Conservation (phyloP, 108 stramenopile genomes). For the Stephanodiscus triporus region DNA sequence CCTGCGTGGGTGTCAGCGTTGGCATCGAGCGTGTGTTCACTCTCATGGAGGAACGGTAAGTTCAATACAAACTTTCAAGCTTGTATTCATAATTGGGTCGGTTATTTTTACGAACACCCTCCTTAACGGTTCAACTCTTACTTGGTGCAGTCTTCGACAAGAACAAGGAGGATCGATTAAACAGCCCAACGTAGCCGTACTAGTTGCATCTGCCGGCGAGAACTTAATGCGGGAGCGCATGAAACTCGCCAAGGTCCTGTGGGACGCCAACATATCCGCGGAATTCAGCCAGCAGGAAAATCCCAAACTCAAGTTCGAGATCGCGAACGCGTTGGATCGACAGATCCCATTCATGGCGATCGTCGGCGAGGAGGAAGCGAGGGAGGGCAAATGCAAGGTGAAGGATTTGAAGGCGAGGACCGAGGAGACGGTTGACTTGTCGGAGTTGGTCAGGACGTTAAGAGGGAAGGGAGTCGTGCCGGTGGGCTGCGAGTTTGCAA, state of each 20-base stretch:
- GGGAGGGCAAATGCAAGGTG: slow-evolving; percentile 80
- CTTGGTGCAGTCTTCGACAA: slow-evolving; percentile 42
- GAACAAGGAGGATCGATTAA: slow-evolving; percentile 63
- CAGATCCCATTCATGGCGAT: slow-evolving; percentile 90
- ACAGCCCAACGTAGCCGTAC: slow-evolving; percentile 70
- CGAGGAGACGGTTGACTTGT: slow-evolving; percentile 61
- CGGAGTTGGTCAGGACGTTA: slow-evolving; percentile 50
- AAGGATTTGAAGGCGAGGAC: slow-evolving; percentile 78
- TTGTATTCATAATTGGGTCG: background rate
- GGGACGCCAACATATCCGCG: slow-evolving; percentile 84
- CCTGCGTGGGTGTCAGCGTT: slow-evolving; percentile 91
- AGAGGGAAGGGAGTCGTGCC: slow-evolving; percentile 66
- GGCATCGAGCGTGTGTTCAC: slow-evolving; percentile 95
- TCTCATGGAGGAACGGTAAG: slow-evolving; percentile 85
- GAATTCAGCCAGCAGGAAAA: slow-evolving; percentile 85
- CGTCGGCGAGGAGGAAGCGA: slow-evolving; percentile 85
- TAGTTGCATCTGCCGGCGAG: slow-evolving; percentile 83
- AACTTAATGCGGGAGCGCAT: slow-evolving; percentile 72
- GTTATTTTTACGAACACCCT: background rate
- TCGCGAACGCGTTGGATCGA: slow-evolving; percentile 77
- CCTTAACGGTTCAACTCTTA: background rate
- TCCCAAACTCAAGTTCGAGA: slow-evolving; percentile 85
- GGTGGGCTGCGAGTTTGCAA: slow-evolving; percentile 69
- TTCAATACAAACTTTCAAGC: background rate
- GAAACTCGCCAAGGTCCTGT: slow-evolving; percentile 76